These are phyloP conservation scores for Tuber umbilicatum DNA, from an alignment of 495 filamentous ascomycete species.

Conservation along the genomic window DNA sequence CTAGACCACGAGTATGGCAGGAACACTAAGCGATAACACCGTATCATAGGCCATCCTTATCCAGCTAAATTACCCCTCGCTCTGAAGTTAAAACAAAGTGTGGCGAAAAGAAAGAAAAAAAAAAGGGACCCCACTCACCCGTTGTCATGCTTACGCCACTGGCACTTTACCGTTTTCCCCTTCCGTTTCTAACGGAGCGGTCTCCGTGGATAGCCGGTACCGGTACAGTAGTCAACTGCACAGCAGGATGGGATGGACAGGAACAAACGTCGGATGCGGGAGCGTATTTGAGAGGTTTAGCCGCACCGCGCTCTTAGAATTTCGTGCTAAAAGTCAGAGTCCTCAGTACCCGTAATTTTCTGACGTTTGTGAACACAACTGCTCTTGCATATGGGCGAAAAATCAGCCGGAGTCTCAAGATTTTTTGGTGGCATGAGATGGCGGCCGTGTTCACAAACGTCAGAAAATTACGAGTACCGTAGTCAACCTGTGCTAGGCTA, in stretches of 20 bases:
- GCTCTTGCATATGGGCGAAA: too few species aligned
- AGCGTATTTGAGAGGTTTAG: too few species aligned
- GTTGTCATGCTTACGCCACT: not conserved
- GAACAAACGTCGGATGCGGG: not conserved
- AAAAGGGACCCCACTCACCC: not conserved
- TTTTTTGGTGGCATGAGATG: too few species aligned
- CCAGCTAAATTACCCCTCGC: too few species aligned
- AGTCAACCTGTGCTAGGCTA: too few species aligned
- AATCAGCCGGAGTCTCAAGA: too few species aligned
- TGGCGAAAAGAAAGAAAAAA: not conserved
- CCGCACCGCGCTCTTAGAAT: too few species aligned
- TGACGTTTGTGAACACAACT: too few species aligned
- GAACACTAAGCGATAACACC: not conserved
- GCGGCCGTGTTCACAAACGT: too few species aligned
- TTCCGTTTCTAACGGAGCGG: not conserved
- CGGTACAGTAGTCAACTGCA: not conserved
- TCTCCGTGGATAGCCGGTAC: not conserved
- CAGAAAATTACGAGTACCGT: too few species aligned
- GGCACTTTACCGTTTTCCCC: not conserved
- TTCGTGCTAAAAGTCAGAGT: too few species aligned
- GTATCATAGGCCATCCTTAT: not conserved
- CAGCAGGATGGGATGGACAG: not conserved
- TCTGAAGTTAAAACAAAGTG: not conserved
- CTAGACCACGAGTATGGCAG: not conserved
- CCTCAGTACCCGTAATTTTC: too few species aligned